Conservation (phyloP, 225 moss, liverwort and hornwort genomes). For the Lunularia cruciata region DNA sequence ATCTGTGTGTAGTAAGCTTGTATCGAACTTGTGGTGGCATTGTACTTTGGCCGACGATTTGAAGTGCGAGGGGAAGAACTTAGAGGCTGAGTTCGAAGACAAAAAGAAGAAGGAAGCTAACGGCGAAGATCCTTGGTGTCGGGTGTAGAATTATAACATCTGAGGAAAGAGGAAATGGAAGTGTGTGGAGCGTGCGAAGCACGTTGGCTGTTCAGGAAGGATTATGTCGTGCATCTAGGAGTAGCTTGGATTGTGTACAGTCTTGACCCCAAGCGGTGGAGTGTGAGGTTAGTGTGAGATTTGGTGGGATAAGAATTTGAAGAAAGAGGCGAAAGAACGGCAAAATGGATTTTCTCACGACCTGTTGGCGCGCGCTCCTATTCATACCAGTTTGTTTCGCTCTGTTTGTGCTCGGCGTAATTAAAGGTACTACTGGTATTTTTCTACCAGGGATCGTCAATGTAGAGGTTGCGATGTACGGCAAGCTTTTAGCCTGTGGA, state of each 20-base stretch:
- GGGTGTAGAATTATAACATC: neutral
- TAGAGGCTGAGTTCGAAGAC: no score
- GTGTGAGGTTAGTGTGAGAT: constrained; percentile 10
- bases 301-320: constrained; percentile 12
- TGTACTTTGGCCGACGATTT: neutral
- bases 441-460: neutral
- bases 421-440: constrained; percentile 32
- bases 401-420: constrained; percentile 44
- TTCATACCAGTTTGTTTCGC: constrained; percentile 41
- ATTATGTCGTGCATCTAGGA: neutral
- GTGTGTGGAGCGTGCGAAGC: neutral
- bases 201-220: constrained; percentile 1
- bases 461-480: neutral
- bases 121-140: neutral
- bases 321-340: neutral
- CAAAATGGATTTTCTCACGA: constrained; percentile 25
- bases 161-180: constrained; percentile 12
- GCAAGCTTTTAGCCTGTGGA: no score
- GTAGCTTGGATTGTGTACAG: constrained; percentile 10
- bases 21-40: neutral
- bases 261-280: constrained; percentile 1
- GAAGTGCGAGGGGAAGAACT: neutral
- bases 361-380: constrained; percentile 35
- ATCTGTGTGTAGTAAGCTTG: neutral
- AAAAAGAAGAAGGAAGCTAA: no score